Evolutionary conservation across 495 filamentous ascomycete species (phyloP).

Genomic region (Penicillium crystallinum): DNA sequence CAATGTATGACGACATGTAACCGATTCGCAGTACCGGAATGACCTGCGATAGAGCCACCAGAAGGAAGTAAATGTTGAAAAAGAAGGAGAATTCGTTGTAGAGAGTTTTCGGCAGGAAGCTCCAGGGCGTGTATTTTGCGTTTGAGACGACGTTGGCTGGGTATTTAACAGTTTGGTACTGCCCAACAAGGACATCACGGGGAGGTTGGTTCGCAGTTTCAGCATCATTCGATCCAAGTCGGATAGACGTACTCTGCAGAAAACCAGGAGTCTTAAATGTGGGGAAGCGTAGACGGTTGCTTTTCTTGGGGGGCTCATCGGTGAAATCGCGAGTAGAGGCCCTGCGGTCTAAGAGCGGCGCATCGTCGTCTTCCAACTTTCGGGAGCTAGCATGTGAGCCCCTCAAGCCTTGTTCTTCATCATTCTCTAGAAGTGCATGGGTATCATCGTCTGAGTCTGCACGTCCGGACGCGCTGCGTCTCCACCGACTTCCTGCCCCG

Average conservation of each 20-base stretch:
- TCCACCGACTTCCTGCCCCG: conserved; percentile 59
- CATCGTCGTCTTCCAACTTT: conserved; percentile 56
- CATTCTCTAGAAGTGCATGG: conserved; percentile 50
- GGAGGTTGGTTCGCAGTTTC: conserved; percentile 30
- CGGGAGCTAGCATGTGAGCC: conserved; percentile 46
- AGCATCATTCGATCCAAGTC: conserved; percentile 12
- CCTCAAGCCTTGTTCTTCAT: conserved; percentile 35
- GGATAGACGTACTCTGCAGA: conserved; percentile 15
- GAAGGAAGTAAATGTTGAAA: conserved; percentile 97
- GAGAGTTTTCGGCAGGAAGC: conserved; percentile 86
- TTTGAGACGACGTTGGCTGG: conserved; percentile 82
- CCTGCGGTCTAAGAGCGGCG: conserved; percentile 52
- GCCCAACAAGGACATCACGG: conserved; percentile 41
- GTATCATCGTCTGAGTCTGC: conserved; percentile 50
- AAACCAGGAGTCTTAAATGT: conserved; percentile 23
- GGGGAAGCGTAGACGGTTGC: conserved; percentile 27
- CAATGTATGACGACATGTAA: conserved; percentile 91
- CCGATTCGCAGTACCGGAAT: conserved; percentile 87
- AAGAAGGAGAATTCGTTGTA: conserved; percentile 99
- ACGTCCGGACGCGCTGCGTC: conserved; percentile 39
- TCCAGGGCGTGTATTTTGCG: conserved; percentile 96
- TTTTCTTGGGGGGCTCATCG: conserved; percentile 23
- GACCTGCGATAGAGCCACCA: conserved; percentile 90
- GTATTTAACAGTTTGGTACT: conserved; percentile 40
- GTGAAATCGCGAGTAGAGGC: conserved; percentile 26